phyloP scores from a whole-genome alignment of 1,284 basidiomycete species.

The Sporisorium scitamineum region DNA sequence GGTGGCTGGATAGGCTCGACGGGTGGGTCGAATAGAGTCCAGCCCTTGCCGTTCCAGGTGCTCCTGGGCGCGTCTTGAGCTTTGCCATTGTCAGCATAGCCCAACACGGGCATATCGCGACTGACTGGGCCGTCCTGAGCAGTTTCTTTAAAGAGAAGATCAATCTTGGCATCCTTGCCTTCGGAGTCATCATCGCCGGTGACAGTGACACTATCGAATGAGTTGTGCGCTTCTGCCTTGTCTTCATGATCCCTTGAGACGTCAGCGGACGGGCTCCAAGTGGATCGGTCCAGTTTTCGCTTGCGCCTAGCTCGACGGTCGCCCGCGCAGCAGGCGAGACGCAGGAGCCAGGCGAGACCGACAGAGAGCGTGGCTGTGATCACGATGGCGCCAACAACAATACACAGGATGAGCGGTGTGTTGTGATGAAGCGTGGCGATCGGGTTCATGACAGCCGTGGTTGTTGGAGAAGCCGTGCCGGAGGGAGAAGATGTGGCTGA shows the following conservation, averaged over 20 bases:
- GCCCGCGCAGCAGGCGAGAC: slow-evolving; percentile 34
- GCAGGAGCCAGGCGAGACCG: slow-evolving; percentile 47
- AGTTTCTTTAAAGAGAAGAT: slow-evolving; percentile 10
- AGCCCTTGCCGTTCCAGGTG: slow-evolving; percentile 44
- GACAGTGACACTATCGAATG: slow-evolving; percentile 34
- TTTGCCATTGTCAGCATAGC: slow-evolving; percentile 10
- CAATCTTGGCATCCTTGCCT: slow-evolving; percentile 35
- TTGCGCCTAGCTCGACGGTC: slow-evolving; percentile 25
- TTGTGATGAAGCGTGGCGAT: slow-evolving; percentile 40
- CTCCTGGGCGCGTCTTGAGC: slow-evolving; percentile 19
- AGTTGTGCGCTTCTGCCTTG: slow-evolving; percentile 7
- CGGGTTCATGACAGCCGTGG: slow-evolving; percentile 14
- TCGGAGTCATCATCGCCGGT: slow-evolving; percentile 25
- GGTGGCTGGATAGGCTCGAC: slow-evolving; percentile 22
- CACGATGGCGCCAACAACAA: slow-evolving; percentile 50
- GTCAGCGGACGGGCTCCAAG: slow-evolving; percentile 27
- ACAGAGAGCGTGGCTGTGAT: slow-evolving; percentile 39
- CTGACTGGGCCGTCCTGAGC: background rate
- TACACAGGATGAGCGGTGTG: slow-evolving; percentile 42
- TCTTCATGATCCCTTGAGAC: background rate
- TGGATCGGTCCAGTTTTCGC: slow-evolving; percentile 27
- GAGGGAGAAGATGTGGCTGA: background rate
- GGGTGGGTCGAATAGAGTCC: slow-evolving; percentile 40
- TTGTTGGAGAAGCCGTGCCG: slow-evolving; percentile 10
- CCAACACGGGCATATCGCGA: slow-evolving; percentile 16